Percentiles rank a stretch among this genome's conserved stretches.
phyloP scores from a whole-genome alignment of 176 grass and related monocot genomes.

The sorghum (Sorghum bicolor) region DNA sequence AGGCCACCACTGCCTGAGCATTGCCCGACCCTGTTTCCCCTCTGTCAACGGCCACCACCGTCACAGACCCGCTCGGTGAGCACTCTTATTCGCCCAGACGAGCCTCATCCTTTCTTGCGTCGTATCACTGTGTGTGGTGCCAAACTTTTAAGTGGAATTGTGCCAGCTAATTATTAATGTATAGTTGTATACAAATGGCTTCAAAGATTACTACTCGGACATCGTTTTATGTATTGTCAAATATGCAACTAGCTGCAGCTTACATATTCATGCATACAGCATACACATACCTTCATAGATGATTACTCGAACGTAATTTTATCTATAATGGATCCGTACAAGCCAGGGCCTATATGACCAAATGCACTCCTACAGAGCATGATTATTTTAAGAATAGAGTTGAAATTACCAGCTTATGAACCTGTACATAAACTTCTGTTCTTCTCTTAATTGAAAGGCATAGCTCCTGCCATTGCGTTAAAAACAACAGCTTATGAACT shows the following conservation, averaged over 20 bases:
- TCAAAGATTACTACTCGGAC: neutral
- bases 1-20: neutral
- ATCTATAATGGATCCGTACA: neutral
- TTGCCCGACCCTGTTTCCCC: neutral
- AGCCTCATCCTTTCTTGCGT: neutral
- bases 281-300: neutral
- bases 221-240: neutral
- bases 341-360: neutral
- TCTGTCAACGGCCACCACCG: neutral
- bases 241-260: neutral
- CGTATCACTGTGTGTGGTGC: neutral
- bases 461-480: too few species aligned
- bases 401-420: neutral
- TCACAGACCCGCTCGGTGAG: neutral
- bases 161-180: neutral
- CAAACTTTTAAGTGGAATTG: neutral
- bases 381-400: neutral
- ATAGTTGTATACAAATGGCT: neutral
- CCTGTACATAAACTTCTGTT: too few species aligned
- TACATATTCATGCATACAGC: neutral
- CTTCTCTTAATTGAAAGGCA: too few species aligned
- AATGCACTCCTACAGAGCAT: neutral
- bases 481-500: neutral
- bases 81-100: neutral
- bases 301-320: neutral